Evolutionary conservation across 2,329 filamentous ascomycete species (phyloP).

Genomic region (Coleophoma cylindrospora): DNA sequence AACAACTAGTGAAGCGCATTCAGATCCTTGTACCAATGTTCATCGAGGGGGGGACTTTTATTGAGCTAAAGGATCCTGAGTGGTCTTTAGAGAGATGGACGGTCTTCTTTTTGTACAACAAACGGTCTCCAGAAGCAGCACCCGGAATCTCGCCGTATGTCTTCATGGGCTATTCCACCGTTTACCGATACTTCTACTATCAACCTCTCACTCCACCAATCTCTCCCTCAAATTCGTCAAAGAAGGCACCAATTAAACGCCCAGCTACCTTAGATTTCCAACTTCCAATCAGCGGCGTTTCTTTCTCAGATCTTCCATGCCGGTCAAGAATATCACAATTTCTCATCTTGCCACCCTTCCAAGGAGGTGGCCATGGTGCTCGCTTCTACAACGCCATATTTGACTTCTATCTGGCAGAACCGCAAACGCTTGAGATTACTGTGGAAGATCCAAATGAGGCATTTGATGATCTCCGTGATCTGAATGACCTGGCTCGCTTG

Average conservation of each 20-base stretch:
- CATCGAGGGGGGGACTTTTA: constrained; percentile 85
- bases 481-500: constrained; percentile 65
- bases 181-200: constrained; percentile 78
- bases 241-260: constrained; percentile 25
- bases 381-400: constrained; percentile 80
- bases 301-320: constrained; percentile 61
- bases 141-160: constrained; percentile 58
- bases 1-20: constrained; percentile 70
- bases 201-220: constrained; percentile 40
- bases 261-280: constrained; percentile 31
- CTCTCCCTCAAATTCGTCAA: constrained; percentile 24
- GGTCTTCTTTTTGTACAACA: constrained; percentile 80
- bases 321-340: constrained; percentile 90
- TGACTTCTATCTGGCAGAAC: constrained; percentile 57
- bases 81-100: constrained; percentile 80
- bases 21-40: constrained; percentile 82
- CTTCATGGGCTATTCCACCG: constrained; percentile 84
- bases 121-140: constrained; percentile 38
- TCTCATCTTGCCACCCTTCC: constrained; percentile 82
- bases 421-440: constrained; percentile 75
- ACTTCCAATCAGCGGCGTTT: constrained; percentile 23
- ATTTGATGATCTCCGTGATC: constrained; percentile 75
- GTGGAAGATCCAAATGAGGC: constrained; percentile 90
- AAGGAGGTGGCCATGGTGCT: constrained; percentile 72
- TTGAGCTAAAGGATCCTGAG: constrained; percentile 65